Percentiles rank a stretch among this genome's conserved stretches.
phyloP scores from a whole-genome alignment of 371 early-diverging fungal species.

The Mucor plumbeus region DNA sequence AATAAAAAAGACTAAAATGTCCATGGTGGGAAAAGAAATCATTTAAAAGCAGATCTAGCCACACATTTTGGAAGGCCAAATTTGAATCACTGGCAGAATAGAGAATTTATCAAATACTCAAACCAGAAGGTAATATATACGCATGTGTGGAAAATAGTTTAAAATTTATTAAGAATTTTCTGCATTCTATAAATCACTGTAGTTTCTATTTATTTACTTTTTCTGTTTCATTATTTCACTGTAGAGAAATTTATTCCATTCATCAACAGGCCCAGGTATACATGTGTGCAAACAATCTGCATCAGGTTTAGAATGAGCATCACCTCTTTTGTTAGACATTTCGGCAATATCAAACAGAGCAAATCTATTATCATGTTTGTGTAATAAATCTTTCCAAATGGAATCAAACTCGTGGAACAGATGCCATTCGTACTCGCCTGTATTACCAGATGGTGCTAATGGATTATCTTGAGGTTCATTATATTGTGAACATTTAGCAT shows the following conservation, averaged over 20 bases:
- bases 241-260: slow-evolving; percentile 50
- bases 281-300: slow-evolving; percentile 54
- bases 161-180: background rate
- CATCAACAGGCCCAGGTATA: slow-evolving; percentile 54
- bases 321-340: slow-evolving; percentile 46
- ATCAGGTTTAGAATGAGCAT: slow-evolving; percentile 54
- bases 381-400: slow-evolving; percentile 46
- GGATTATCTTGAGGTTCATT: slow-evolving; percentile 38
- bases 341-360: slow-evolving; percentile 39
- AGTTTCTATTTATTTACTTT: background rate
- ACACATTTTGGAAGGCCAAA: too few relatives aligned
- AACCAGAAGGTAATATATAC: too few relatives aligned
- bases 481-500: slow-evolving; percentile 46
- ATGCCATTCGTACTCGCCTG: slow-evolving; percentile 56
- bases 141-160: background rate
- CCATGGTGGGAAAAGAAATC: too few relatives aligned
- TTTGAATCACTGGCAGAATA: too few relatives aligned
- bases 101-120: too few relatives aligned
- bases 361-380: slow-evolving; percentile 33
- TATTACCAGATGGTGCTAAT: slow-evolving; percentile 36
- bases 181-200: background rate
- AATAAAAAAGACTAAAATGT: too few relatives aligned
- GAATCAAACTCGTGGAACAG: slow-evolving; percentile 44
- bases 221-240: slow-evolving; percentile 33
- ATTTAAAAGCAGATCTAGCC: too few relatives aligned